Evolutionary conservation across 1,139 yeast genomes (phyloP).

Genomic region (Debaryomyces robertsiae): DNA sequence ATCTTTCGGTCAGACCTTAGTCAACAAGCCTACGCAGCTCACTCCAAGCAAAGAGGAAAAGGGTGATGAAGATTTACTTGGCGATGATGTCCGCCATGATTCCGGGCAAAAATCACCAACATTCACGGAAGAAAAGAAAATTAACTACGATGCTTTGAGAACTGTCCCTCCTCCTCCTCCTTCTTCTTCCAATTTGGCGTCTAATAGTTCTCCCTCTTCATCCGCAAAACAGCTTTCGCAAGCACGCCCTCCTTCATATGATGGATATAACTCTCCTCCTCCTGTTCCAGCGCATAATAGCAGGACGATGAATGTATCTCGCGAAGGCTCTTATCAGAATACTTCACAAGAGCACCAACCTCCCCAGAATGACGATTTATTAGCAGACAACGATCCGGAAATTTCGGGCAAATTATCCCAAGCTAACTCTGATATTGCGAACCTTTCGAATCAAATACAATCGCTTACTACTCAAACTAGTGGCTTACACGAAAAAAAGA

Average conservation of each 20-base stretch:
- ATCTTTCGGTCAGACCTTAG: slow-evolving; percentile 64
- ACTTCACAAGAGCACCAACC: slow-evolving; percentile 5
- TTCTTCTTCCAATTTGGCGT: slow-evolving; percentile 11
- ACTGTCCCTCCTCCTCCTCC: slow-evolving; percentile 51
- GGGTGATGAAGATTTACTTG: slow-evolving; percentile 19
- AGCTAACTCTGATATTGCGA: slow-evolving; percentile 85
- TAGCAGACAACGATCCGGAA: slow-evolving; percentile 55
- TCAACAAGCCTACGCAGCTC: slow-evolving; percentile 30
- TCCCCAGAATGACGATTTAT: slow-evolving; percentile 46
- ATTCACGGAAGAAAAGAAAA: slow-evolving; percentile 21
- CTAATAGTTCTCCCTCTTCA: neutral
- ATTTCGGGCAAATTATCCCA: slow-evolving; percentile 69
- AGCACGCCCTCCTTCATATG: slow-evolving; percentile 1
- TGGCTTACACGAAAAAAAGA: slow-evolving; percentile 67
- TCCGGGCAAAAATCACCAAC: slow-evolving; percentile 11
- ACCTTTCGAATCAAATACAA: slow-evolving; percentile 80
- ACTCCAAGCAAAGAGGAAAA: slow-evolving; percentile 23
- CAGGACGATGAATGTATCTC: neutral
- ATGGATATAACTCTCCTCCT: slow-evolving; percentile 6
- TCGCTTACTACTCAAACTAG: slow-evolving; percentile 78
- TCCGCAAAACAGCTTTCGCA: slow-evolving; percentile 8
- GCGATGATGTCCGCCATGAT: slow-evolving; percentile 10
- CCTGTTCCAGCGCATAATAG: slow-evolving; percentile 3
- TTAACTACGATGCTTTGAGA: slow-evolving; percentile 51
- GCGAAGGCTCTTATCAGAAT: slow-evolving; percentile 7